phyloP scores from a whole-genome alignment of 2,329 filamentous ascomycete genomes.

The Fusarium cicatricum region DNA sequence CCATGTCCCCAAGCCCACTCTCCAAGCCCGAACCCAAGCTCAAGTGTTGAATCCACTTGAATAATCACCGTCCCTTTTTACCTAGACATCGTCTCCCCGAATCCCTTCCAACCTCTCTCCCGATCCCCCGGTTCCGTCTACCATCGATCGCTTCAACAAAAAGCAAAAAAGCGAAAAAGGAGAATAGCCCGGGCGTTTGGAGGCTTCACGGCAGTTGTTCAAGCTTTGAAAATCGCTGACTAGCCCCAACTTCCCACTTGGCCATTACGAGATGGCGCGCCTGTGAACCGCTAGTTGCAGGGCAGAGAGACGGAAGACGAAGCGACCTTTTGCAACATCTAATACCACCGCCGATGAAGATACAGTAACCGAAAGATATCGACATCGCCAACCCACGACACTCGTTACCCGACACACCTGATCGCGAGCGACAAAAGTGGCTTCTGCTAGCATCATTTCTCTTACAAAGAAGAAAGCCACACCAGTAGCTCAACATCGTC shows the following conservation, averaged over 20 bases:
- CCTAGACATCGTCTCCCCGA: constrained; percentile 27
- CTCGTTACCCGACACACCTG: background rate
- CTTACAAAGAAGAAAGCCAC: background rate
- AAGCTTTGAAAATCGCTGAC: background rate
- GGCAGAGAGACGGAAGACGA: background rate
- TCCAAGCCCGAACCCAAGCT: constrained; percentile 27
- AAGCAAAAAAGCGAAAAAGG: constrained; percentile 3
- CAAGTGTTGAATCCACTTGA: constrained; percentile 28
- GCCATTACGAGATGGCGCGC: constrained; percentile 16
- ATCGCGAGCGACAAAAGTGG: too few species aligned
- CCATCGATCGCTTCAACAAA: constrained; percentile 6
- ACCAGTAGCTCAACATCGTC: constrained; percentile 4
- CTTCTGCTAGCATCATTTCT: too few species aligned
- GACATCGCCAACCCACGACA: background rate
- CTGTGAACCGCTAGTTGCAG: constrained; percentile 10
- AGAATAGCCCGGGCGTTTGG: constrained; percentile 1
- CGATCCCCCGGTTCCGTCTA: constrained; percentile 14
- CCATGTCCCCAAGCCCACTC: background rate
- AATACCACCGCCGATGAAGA: background rate
- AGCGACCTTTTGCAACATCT: constrained; percentile 3
- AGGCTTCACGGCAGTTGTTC: constrained; percentile 8
- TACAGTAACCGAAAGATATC: background rate
- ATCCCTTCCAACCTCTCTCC: constrained; percentile 11
- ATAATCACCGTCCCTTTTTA: constrained; percentile 34
- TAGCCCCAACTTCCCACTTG: background rate